A percentile compares a stretch with the other conserved stretches of the same genome.
Evolutionary conservation across 2,329 filamentous ascomycete genomes (phyloP).

Genomic region (Rasamsonia emersonii): DNA sequence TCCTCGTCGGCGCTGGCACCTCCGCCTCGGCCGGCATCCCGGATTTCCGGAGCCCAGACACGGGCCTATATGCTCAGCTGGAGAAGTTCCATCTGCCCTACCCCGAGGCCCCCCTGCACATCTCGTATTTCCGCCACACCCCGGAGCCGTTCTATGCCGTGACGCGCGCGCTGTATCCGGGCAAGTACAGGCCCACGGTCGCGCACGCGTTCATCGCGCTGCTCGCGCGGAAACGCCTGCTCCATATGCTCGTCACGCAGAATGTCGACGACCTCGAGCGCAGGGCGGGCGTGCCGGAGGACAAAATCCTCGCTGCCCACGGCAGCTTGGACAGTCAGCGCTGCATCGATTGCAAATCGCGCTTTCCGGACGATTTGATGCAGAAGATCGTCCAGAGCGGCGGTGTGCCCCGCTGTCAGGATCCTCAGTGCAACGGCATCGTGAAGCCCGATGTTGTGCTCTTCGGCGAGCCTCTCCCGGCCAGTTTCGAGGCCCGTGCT

Average conservation of each 20-base stretch:
- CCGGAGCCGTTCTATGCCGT: slow-evolving; percentile 79
- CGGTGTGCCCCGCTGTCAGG: slow-evolving; percentile 57
- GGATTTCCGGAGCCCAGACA: slow-evolving; percentile 78
- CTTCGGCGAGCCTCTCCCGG: slow-evolving; percentile 62
- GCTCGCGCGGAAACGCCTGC: slow-evolving; percentile 60
- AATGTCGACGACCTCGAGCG: slow-evolving; percentile 87
- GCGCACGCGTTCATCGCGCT: slow-evolving; percentile 75
- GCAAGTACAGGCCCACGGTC: slow-evolving; percentile 71
- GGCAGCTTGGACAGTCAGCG: slow-evolving; percentile 77
- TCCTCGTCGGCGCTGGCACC: slow-evolving; percentile 64
- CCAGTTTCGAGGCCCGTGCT: slow-evolving; percentile 48
- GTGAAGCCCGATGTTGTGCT: slow-evolving; percentile 86
- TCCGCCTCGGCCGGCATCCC: slow-evolving; percentile 53
- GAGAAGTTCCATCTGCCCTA: slow-evolving; percentile 69
- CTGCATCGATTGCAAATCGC: slow-evolving; percentile 67
- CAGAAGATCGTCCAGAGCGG: slow-evolving; percentile 54
- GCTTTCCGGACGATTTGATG: slow-evolving; percentile 63
- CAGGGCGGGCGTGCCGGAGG: slow-evolving; percentile 64
- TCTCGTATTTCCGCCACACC: slow-evolving; percentile 67
- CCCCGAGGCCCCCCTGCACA: slow-evolving; percentile 80
- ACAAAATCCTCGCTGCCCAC: slow-evolving; percentile 74
- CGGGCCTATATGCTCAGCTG: slow-evolving; percentile 78
- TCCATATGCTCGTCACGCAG: slow-evolving; percentile 81
- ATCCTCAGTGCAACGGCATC: slow-evolving; percentile 54
- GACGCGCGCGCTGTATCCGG: slow-evolving; percentile 76